Evolutionary conservation across 1,284 basidiomycete genomes (phyloP), one percentile per base, ranked within the genome.

Genomic region (Ustilago nuda): DNA sequence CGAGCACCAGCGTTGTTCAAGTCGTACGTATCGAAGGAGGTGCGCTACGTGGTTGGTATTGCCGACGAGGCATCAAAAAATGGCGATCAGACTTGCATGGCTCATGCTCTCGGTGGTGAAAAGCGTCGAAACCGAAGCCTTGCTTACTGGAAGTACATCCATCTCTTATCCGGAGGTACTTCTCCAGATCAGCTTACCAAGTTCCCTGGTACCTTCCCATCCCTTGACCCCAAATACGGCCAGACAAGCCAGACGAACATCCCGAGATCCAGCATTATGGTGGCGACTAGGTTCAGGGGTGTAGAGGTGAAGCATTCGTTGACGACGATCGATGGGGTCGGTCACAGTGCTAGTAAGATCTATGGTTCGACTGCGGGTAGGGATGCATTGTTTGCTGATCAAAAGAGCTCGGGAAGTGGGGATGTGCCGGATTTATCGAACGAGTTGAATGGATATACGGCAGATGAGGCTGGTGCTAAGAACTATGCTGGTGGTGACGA

Each of bases 81-180:
- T 3, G 80, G 81, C n/a, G 82, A 82, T 54, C 82, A 83, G 48
- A 62, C 61, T 0, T 83, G 81, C 56, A 81, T 78, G 70, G 80
- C 76, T 1, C 62, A 69, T 15, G 66, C 63, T 8, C 60, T 69
- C 1, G 82, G 82, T 8, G 82, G 82, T 1, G 13, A 56, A 1
- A 53, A 48, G 3, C 64, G 82, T 0, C 33, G 71, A 8, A 62
- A 71, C 32, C 75, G 82, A 7, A 69, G 46, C 36, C 36, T 78
- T 15, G 76, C 78, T 6, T 83, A 79, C 53, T 83, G 81, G 81
- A 81, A 82, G 55, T 83, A 83, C 56, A 64, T 82, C 51, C 66
- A 83, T 39, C 57, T 79, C 8, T 61, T 83, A 19, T 64, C 68
- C 2, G 71, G 72, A 11, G 59, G 35, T 8, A 23, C 50, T 11